phyloP scores from a whole-genome alignment of 225 moss, liverwort and hornwort species.

The Marchantia paleacea region DNA sequence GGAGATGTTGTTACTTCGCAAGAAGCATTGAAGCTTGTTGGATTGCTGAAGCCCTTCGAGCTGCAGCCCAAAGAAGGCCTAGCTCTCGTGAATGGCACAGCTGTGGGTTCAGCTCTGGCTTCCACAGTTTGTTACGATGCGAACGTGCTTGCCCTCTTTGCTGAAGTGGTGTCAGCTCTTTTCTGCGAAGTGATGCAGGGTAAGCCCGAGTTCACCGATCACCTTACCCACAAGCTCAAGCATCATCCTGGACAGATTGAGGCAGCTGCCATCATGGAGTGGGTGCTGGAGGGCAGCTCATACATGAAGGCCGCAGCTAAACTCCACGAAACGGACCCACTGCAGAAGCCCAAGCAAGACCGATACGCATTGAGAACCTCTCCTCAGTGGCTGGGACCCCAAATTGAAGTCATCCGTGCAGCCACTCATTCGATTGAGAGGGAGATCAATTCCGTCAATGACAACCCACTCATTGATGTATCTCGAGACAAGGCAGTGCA shows the following conservation, averaged over 20 bases:
- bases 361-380: conserved; percentile 29
- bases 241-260: conserved; percentile 37
- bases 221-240: conserved; percentile 48
- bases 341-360: conserved; percentile 42
- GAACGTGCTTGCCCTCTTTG: conserved; percentile 27
- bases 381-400: conserved; percentile 33
- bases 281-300: conserved; percentile 6
- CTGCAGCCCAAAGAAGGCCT: conserved; percentile 38
- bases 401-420: conserved; percentile 51
- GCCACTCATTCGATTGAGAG: conserved; percentile 40
- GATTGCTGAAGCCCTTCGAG: conserved; percentile 32
- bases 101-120: conserved; percentile 34
- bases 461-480: conserved; percentile 29
- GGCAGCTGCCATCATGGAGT: conserved; percentile 42
- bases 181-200: conserved; percentile 51
- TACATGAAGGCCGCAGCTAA: conserved; percentile 13
- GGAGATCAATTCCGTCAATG: conserved; percentile 32
- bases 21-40: conserved; percentile 31
- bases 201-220: conserved; percentile 46
- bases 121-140: conserved; percentile 37
- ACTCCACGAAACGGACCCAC: conserved; percentile 32
- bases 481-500: conserved; percentile 30
- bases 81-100: conserved; percentile 35
- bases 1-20: conserved; percentile 24
- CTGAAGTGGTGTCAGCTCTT: conserved; percentile 31